Base-by-base conservation (phyloP, 2,329 filamentous ascomycete species). In the Xylaria sp. region DNA sequence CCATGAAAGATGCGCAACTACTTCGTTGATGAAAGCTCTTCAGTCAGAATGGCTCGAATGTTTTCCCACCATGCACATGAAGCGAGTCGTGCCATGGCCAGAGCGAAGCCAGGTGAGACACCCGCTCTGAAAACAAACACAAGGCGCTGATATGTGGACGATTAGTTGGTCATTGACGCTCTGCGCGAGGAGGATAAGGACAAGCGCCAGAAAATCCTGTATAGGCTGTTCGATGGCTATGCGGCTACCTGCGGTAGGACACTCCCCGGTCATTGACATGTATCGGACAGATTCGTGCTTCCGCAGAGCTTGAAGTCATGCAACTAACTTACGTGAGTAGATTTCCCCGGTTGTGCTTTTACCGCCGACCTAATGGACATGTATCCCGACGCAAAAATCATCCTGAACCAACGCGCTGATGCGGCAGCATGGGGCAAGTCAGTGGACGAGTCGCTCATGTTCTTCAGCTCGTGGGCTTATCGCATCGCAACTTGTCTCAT, bases 311-410 rank as follows among this genome's bases (percentile, higher is more conserved):
- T 19, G 21, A 6, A 31, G 23, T 9, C n/a, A 1, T 9, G 3
- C 2, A 4, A 17, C 47, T 37, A 37, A 50, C 31, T 11, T 4
- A 3, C 31, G 17, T 12, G 35, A 3, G 35, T 21, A 50, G 70
- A 78, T 52, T 70, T 77, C 12, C 76, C 76, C 0, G 72, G 68
- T 1, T 67, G 73, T 3, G 67, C 68, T 42, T 78, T 79, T 62
- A 64, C 71, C 0, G 71, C 74, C 9, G 76, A 78, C 40, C 61
- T 79, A 37, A 77, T 78, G 74, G 77, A 79, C 31, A 73, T 77
- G 67, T 78, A 76, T 6, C 76, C 76, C 0, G 73, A 77, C 2
- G 74, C 74, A 1, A 64, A 68, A 1, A 51, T 78, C 4, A 65
- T 78, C 0, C 58, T 78, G 1, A 78, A 78, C 60, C 59, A 58